These are phyloP conservation scores for Teratosphaeria zuluensis DNA, from an alignment of 2,329 filamentous ascomycete species.

Conservation along the genomic window DNA sequence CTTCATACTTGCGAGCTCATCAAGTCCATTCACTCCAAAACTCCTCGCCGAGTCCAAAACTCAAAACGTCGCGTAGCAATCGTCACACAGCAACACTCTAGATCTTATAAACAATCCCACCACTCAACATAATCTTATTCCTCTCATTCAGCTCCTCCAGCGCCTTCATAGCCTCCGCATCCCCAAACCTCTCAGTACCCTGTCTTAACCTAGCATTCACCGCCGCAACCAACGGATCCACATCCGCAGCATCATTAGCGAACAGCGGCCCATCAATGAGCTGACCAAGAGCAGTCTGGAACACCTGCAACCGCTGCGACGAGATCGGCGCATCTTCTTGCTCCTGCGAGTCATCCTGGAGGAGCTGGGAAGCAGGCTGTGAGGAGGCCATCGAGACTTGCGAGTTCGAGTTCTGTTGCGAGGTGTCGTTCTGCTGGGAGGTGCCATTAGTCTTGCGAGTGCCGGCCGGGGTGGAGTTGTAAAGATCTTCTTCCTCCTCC, in stretches of 20 bases:
- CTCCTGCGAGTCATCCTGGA: slow-evolving; percentile 45
- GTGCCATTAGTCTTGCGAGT: slow-evolving; percentile 32
- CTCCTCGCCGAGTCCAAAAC: neutral
- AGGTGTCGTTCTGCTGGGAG: neutral
- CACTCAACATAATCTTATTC: slow-evolving; percentile 75
- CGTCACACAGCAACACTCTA: slow-evolving; percentile 9
- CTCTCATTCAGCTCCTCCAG: slow-evolving; percentile 68
- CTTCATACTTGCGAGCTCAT: neutral
- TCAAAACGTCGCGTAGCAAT: neutral
- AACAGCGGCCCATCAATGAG: slow-evolving; percentile 78
- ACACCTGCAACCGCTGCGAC: slow-evolving; percentile 56
- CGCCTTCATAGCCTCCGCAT: slow-evolving; percentile 64
- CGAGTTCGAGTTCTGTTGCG: slow-evolving; percentile 33
- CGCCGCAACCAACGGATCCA: slow-evolving; percentile 64
- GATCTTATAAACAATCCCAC: slow-evolving; percentile 43
- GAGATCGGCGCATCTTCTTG: slow-evolving; percentile 44
- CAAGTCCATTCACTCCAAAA: neutral
- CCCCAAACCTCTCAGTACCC: slow-evolving; percentile 52
- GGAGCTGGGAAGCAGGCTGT: slow-evolving; percentile 61
- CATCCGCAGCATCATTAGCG: slow-evolving; percentile 69
- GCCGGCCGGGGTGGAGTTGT: slow-evolving; percentile 39
- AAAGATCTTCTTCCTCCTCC: slow-evolving; percentile 47
- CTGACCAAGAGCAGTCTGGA: slow-evolving; percentile 73
- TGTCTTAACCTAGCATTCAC: slow-evolving; percentile 65
- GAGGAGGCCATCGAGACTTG: slow-evolving; percentile 72